A percentile compares a stretch with the other conserved stretches of the same genome.
Evolutionary conservation across 163 green algal genomes (phyloP).

Genomic region (Dunaliella salina): DNA sequence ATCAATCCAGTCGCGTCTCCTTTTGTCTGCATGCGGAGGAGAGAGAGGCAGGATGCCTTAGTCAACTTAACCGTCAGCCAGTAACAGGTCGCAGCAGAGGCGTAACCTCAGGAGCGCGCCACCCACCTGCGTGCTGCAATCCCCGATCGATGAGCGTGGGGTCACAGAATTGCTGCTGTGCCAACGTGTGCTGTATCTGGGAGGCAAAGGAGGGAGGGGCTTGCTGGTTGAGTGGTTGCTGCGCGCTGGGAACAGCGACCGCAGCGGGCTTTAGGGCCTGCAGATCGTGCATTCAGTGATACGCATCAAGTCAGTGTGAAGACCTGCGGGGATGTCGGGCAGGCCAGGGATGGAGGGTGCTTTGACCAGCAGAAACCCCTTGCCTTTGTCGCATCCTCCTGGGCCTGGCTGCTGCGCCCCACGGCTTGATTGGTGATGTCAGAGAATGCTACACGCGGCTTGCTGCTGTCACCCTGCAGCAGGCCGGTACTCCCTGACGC

Average conservation of each 20-base stretch:
- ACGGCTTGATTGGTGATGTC: constrained; percentile 6
- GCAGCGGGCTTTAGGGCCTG: not conserved
- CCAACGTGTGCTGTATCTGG: not conserved
- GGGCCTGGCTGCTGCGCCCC: not conserved
- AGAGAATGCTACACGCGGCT: not conserved
- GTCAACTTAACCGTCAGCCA: not conserved
- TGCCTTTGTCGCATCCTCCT: not conserved
- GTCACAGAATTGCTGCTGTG: constrained; percentile 19
- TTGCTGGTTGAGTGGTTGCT: not conserved
- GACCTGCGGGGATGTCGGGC: not conserved
- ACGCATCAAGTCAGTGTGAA: not conserved
- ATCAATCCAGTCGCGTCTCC: constrained; percentile 37
- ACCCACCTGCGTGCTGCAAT: constrained; percentile 6
- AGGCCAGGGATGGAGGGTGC: not conserved
- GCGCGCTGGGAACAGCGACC: not conserved
- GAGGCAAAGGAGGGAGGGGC: not conserved
- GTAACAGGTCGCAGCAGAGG: not conserved
- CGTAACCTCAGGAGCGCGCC: too few relatives aligned
- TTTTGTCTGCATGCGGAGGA: constrained; percentile 5
- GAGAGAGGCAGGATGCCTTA: not conserved
- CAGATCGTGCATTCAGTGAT: not conserved
- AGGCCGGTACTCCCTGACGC: not conserved
- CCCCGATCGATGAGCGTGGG: constrained; percentile 31
- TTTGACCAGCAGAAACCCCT: not conserved
- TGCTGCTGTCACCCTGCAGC: not conserved